Base-by-base conservation (phyloP, 352 stramenopile species). In the Globisporangium megalacanthum region DNA sequence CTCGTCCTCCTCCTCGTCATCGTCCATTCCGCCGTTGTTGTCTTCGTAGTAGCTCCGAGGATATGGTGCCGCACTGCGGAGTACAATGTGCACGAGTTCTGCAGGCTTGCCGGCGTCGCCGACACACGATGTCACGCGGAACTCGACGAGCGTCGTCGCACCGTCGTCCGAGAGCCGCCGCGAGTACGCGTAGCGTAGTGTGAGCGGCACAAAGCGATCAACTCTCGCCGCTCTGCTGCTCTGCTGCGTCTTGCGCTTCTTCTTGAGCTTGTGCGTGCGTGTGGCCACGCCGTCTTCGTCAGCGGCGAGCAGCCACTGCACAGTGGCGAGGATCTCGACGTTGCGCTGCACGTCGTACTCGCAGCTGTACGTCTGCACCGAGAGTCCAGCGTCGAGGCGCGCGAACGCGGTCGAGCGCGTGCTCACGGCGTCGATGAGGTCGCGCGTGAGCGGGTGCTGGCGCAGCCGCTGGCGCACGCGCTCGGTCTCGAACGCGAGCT, bases 21-120 rank as follows among this genome's bases (percentile, higher is more conserved):
- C 52, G 11, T 49, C 1, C 47, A 37, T 41, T n/a, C 46, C 35
- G 37, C 72, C 56, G 51, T 78, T 65, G 51, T 73, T 60, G 29
- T 85, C 70, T 42, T 92, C 79, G 60, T 92, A 92, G 65, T 86
- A 88, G 55, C 78, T 88, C 20, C 74, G 79, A 8, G 82, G 82
- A 54, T 92, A 92, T n/a, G 51, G 19, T 25, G 72, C 53, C 15
- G 80, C 60, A 49, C 75, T 80, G 11, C 62, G 69, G 56, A 91
- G 62, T n/a, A 71, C 73, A 61, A 83, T 88, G 62, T 73, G 61
- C 60, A 91, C 69, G 25, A 91, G 61, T 56, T 86, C 68, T 56
- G 67, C 72, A 8, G 75, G 62, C 41, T 58, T 65, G 4, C 41
- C 58, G 33, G 77, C 60, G 14, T 75, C 64, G 29, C 76, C 77